These are phyloP conservation scores for Ophiobolus disseminans DNA, from an alignment of 2,329 filamentous ascomycete species.

Conservation along the genomic window DNA sequence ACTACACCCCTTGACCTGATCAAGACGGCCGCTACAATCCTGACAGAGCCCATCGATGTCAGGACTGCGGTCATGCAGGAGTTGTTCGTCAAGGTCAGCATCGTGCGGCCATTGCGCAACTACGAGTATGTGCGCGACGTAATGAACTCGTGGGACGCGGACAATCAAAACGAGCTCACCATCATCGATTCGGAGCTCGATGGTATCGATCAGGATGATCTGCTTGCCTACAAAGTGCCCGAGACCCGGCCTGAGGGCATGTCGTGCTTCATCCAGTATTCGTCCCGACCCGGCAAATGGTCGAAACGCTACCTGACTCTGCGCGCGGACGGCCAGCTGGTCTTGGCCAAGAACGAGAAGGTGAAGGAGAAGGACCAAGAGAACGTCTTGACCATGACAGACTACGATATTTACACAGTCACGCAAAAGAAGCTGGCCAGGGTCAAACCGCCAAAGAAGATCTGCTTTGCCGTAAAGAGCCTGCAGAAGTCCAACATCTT, in stretches of 20 bases:
- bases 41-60: conserved; percentile 70
- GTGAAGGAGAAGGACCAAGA: conserved; percentile 65
- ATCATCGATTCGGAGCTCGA: conserved; percentile 67
- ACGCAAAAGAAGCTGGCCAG: conserved; percentile 72
- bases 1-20: conserved; percentile 80
- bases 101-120: conserved; percentile 81
- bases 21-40: conserved; percentile 67
- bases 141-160: conserved; percentile 90
- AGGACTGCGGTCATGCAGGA: conserved; percentile 77
- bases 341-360: conserved; percentile 73
- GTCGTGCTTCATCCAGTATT: conserved; percentile 78
- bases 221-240: conserved; percentile 71
- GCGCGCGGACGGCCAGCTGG: conserved; percentile 73
- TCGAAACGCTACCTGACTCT: conserved; percentile 82
- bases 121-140: conserved; percentile 89
- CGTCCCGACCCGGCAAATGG: conserved; percentile 84
- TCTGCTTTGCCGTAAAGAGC: conserved; percentile 88
- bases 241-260: conserved; percentile 69
- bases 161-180: conserved; percentile 76
- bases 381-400: conserved; percentile 82
- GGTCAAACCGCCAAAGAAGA: conserved; percentile 82
- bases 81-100: conserved; percentile 74
- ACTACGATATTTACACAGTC: conserved; percentile 89
- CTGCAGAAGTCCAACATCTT: conserved; percentile 90
- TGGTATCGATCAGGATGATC: conserved; percentile 62